Base-by-base conservation (phyloP, 208 protist genomes). In the Novymonas esmeraldas region DNA sequence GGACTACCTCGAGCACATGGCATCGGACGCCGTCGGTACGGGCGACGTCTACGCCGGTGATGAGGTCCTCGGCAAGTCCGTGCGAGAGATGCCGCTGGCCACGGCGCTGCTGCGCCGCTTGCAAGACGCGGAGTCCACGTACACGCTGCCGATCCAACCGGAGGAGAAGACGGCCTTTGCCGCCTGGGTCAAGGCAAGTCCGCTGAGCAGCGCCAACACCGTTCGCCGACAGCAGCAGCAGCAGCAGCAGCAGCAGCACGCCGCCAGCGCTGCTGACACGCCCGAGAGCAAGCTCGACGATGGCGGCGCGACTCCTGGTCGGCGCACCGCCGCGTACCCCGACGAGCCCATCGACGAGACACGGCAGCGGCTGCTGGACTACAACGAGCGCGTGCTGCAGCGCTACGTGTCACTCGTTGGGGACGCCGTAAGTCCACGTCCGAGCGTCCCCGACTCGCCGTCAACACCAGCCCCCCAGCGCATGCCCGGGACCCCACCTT, bases 281-380 rank as follows among this genome's bases (percentile, higher is more conserved):
- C 42, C 28, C 18, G 66, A 28, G 41, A 34, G 2, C 28, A 14
- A 16, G 20, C 16, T 24, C 29, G 7, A 41, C 51, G 42, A 22
- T 18, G 28, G 10, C 26, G 41, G 42, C 39, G 34, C 16, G 51
- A 67, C 60, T 18, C 59, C 69, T 6, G 63, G 56, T 60, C 69
- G 60, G 42, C 69, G 60, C 38, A 63, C 61, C 16, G 51, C 39
- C 20, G 70, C 61, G 34, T 79, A 50, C 45, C 51, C 62, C 4
- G 70, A 88, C 46, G 77, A 85, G 54, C 77, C 76, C 28, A 50
- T 50, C 1, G 70, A 90, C 18, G 75, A 74, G 52, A 46, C 64
- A 6, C 78, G 89, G 0, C 81, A 92, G 64, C 81, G 81, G 7
- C 72, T 94, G 50, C 71, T 94, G 42, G 80, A 90, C 68, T 79